Evolutionary conservation across 2,329 filamentous ascomycete genomes (phyloP).

Genomic region (Cercospora sp.): DNA sequence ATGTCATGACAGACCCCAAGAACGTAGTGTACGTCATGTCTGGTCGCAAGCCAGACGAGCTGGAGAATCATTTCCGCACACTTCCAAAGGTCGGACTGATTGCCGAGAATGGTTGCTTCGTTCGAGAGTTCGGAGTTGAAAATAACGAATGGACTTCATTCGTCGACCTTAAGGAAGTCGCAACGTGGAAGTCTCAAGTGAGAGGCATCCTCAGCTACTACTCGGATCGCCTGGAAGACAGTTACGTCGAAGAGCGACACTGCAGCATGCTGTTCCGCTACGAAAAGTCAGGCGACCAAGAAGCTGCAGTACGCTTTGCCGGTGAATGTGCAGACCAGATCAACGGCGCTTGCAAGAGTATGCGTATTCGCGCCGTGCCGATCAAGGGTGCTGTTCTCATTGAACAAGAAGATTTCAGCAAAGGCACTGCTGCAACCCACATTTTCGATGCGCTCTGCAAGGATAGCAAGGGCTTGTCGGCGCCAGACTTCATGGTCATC

Average conservation of each 20-base stretch:
- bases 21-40: constrained; percentile 96
- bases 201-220: constrained; percentile 84
- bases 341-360: constrained; percentile 85
- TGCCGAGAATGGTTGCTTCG: constrained; percentile 90
- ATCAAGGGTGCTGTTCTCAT: constrained; percentile 76
- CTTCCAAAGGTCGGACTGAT: constrained; percentile 85
- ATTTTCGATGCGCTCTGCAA: constrained; percentile 59
- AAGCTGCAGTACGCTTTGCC: constrained; percentile 73
- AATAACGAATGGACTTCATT: constrained; percentile 72
- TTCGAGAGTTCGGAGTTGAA: constrained; percentile 64
- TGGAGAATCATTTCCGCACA: constrained; percentile 80
- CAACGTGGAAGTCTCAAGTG: constrained; percentile 80
- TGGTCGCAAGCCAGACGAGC: constrained; percentile 79
- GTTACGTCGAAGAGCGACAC: constrained; percentile 85
- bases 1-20: constrained; percentile 73
- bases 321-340: constrained; percentile 91
- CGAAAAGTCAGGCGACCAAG: constrained; percentile 74
- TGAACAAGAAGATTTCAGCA: constrained; percentile 83
- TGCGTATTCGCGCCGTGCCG: constrained; percentile 80
- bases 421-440: constrained; percentile 75
- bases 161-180: constrained; percentile 68
- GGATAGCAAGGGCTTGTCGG: constrained; percentile 20
- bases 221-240: constrained; percentile 82
- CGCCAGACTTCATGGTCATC: constrained; percentile 83
- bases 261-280: constrained; percentile 92